phyloP scores from a whole-genome alignment of 306 rosid species.

The Rosa chinensis region DNA sequence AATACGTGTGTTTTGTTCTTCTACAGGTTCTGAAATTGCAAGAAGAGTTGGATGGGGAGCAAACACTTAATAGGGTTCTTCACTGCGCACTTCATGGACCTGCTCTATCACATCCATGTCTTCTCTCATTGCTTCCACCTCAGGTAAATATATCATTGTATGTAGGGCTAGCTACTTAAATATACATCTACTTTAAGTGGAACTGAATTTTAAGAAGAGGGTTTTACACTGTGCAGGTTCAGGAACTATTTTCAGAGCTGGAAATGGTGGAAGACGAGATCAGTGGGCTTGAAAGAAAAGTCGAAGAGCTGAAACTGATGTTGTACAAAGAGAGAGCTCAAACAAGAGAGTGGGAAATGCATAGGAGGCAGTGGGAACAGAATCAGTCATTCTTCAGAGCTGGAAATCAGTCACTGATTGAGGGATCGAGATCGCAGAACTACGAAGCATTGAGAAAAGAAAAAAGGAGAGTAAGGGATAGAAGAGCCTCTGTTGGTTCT shows the following conservation, averaged over 20 bases:
- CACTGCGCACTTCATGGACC: conserved; percentile 65
- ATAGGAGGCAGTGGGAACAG: conserved; percentile 34
- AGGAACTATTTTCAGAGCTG: conserved; percentile 64
- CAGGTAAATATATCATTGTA: conserved; percentile 35
- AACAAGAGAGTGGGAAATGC: conserved; percentile 46
- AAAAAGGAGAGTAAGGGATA: conserved; percentile 29
- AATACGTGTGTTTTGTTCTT: not conserved
- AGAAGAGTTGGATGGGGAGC: conserved; percentile 61
- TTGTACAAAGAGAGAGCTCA: conserved; percentile 56
- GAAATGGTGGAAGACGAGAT: conserved; percentile 73
- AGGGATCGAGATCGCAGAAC: conserved; percentile 44
- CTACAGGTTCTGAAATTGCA: conserved; percentile 62
- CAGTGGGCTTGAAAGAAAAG: conserved; percentile 59
- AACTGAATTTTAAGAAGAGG: not conserved
- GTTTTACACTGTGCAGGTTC: conserved; percentile 41
- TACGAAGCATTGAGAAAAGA: conserved; percentile 37
- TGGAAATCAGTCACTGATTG: conserved; percentile 35
- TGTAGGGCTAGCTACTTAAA: no score
- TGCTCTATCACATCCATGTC: conserved; percentile 47
- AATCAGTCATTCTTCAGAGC: conserved; percentile 32
- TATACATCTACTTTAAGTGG: not conserved
- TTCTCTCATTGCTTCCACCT: conserved; percentile 54
- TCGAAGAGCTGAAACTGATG: conserved; percentile 57
- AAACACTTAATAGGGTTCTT: conserved; percentile 53
- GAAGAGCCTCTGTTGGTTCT: conserved; percentile 52